Evolutionary conservation across 768 basidiomycete genomes (phyloP).

Genomic region (Lactarius akahatsu): DNA sequence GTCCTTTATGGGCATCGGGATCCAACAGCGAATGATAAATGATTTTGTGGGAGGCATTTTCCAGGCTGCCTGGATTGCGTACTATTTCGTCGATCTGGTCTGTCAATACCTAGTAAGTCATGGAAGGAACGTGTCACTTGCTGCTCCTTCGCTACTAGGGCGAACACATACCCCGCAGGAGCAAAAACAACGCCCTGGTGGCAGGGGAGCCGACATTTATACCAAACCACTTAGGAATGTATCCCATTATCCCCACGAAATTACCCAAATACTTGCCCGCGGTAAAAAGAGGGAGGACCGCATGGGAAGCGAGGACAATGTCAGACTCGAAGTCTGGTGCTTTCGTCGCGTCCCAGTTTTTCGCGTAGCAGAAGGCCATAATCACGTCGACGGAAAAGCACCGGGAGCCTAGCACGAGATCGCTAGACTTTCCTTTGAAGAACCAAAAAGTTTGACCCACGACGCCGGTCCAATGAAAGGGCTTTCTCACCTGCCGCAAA

Average conservation of each 20-base stretch:
- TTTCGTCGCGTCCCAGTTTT: not conserved
- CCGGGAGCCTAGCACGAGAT: not conserved
- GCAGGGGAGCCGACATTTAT: not conserved
- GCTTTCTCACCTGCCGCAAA: not conserved
- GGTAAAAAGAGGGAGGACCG: not conserved
- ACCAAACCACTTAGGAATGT: not conserved
- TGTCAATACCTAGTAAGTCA: not conserved
- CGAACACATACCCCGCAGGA: not conserved
- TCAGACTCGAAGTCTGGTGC: conserved; percentile 7
- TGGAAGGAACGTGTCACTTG: not conserved
- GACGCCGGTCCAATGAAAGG: not conserved
- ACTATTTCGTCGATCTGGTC: not conserved
- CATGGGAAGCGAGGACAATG: not conserved
- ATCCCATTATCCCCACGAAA: not conserved
- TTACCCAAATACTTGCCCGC: not conserved
- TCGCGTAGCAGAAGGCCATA: not conserved
- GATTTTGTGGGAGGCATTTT: not conserved
- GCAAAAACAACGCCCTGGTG: not conserved
- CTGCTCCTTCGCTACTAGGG: not conserved
- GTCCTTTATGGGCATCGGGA: not conserved
- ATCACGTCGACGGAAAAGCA: conserved; percentile 9
- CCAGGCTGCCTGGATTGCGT: not conserved
- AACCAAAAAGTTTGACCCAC: not conserved
- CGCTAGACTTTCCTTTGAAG: conserved; percentile 9
- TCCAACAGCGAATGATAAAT: not conserved